phyloP scores from a whole-genome alignment of 1,284 basidiomycete genomes.

The Boletus mariae region DNA sequence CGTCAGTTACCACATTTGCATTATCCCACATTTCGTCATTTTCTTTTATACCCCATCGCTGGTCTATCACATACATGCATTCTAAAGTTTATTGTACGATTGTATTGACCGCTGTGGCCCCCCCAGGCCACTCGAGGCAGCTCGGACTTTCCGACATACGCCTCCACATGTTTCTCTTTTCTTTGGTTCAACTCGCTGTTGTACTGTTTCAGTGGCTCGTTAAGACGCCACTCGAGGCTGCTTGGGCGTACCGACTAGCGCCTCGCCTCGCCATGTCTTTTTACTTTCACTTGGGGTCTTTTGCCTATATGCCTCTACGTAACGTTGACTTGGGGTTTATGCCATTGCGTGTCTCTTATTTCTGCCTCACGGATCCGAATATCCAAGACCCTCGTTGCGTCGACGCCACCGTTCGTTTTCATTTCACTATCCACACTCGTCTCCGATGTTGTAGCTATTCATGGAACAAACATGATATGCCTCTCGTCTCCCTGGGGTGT shows the following conservation, averaged over 20 bases:
- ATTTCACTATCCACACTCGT: neutral
- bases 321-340: neutral
- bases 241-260: neutral
- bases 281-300: neutral
- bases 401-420: neutral
- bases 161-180: neutral
- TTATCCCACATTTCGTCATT: slow-evolving; percentile 13
- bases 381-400: neutral
- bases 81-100: slow-evolving; percentile 12
- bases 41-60: slow-evolving; percentile 7
- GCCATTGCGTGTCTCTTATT: neutral
- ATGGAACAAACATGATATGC: neutral
- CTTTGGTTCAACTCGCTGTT: neutral
- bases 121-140: slow-evolving; percentile 9
- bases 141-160: neutral
- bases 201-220: slow-evolving; percentile 7
- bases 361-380: neutral
- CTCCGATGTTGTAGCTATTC: neutral
- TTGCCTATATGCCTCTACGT: too few species aligned
- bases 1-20: slow-evolving; percentile 12
- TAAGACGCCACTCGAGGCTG: slow-evolving; percentile 9
- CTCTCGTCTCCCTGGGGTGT: neutral
- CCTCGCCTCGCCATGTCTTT: neutral
- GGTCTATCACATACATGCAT: slow-evolving; percentile 8
- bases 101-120: slow-evolving; percentile 11